Percentiles rank a stretch among this genome's conserved stretches.
Evolutionary conservation across 2,329 filamentous ascomycete genomes (phyloP).

Genomic region (Cordyceps javanica): DNA sequence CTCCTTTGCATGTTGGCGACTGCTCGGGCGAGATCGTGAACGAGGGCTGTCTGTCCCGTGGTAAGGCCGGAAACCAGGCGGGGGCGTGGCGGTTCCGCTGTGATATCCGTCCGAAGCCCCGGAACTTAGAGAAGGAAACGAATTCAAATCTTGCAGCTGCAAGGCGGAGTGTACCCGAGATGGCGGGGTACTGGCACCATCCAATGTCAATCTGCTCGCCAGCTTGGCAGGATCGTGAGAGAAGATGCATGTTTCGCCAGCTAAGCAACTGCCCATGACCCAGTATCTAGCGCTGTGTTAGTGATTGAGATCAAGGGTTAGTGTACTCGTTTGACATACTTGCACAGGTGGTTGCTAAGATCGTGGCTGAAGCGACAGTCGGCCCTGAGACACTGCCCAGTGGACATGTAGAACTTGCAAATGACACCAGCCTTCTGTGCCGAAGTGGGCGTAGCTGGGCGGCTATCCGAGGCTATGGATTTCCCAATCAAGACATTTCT

Average conservation of each 20-base stretch:
- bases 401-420: slow-evolving; percentile 95
- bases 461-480: slow-evolving; percentile 69
- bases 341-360: slow-evolving; percentile 93
- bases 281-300: slow-evolving; percentile 61
- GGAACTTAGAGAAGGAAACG: slow-evolving; percentile 71
- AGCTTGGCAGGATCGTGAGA: slow-evolving; percentile 90
- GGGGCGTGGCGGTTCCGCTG: slow-evolving; percentile 55
- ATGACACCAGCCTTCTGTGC: slow-evolving; percentile 81
- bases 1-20: slow-evolving; percentile 62
- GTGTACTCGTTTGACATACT: slow-evolving; percentile 58
- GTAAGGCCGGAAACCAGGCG: slow-evolving; percentile 62
- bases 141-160: slow-evolving; percentile 75
- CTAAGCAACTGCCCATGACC: slow-evolving; percentile 91
- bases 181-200: slow-evolving; percentile 61
- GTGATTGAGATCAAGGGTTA: background rate
- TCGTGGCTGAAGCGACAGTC: slow-evolving; percentile 98
- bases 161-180: slow-evolving; percentile 58
- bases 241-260: slow-evolving; percentile 90
- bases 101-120: slow-evolving; percentile 44
- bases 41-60: slow-evolving; percentile 57
- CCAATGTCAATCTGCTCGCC: slow-evolving; percentile 72
- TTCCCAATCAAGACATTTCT: slow-evolving; percentile 78
- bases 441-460: slow-evolving; percentile 69
- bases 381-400: slow-evolving; percentile 88
- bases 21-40: slow-evolving; percentile 75